Evolutionary conservation across 306 rosid species (phyloP), one percentile per base, ranked within the genome.

Genomic region (Sesbania bispinosa): DNA sequence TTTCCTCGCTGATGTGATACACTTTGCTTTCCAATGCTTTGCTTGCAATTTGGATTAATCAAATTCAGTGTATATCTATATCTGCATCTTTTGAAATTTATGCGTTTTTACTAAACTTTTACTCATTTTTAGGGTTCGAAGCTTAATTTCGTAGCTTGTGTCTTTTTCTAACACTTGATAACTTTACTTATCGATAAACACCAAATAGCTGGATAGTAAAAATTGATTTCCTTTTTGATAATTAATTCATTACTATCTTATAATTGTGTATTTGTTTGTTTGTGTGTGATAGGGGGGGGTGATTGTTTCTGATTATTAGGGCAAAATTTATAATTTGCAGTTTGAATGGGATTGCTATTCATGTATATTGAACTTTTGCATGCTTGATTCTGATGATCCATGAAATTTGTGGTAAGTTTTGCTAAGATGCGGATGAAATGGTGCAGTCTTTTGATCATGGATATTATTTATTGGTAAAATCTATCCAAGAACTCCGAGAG

Each of bases 401-500:
- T 38, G 74, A 53, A 67, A 16, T 76, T 29, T 73, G 60, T 30
- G 18, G 58, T 10, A 24, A 26, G 30, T 53, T 20, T 60, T 30
- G 76, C 82, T 77, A 32, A 73, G 7, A 19, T 63, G 33, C 48
- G 69, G 45, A 80, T 81, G 76, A 59, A 50, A 70, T 88, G 62
- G 41, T 86, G 93, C 96, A 95, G 99, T 88, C 97, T 76, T 95
- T 95, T 19, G 99, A 95, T 86, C 97, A 88, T 27, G 99, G 99
- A 61, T 91, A 91, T 76, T 94, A 94, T 83, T 83, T 94, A 39
- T 81, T 94, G 57, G 97, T 94, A 64, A 95, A 91, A 82, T 95
- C 99, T 73, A 83, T 95, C 51, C 99, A 95, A 95, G 99, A 95
- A 80, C 93, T 95, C 38, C 83, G 99, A 79, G 96, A 88, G 85